phyloP scores from a whole-genome alignment of 768 basidiomycete genomes.

The Boletus rex-veris region DNA sequence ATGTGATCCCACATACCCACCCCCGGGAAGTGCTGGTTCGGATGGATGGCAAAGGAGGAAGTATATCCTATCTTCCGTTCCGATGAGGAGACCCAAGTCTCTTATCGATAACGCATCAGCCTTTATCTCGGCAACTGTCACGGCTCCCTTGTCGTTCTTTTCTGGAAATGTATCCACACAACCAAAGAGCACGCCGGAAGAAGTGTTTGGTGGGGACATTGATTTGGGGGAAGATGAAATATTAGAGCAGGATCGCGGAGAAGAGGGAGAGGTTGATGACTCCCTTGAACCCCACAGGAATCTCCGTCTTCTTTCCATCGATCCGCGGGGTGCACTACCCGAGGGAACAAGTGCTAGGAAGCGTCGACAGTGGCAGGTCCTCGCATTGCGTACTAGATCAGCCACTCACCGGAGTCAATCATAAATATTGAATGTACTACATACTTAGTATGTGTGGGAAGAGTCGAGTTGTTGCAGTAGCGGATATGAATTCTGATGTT shows the following conservation, averaged over 20 bases:
- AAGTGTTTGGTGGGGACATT: constrained; percentile 63
- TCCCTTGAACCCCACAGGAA: constrained; percentile 53
- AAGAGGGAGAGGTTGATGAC: constrained; percentile 78
- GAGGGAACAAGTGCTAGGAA: constrained; percentile 37
- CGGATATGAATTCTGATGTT: neutral
- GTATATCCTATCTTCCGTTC: constrained; percentile 65
- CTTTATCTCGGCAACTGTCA: constrained; percentile 60
- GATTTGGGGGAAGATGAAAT: constrained; percentile 78
- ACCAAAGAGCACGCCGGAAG: constrained; percentile 54
- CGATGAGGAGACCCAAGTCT: constrained; percentile 62
- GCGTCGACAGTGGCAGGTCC: constrained; percentile 47
- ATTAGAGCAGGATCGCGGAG: constrained; percentile 71
- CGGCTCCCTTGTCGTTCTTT: constrained; percentile 54
- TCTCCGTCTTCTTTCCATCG: constrained; percentile 52
- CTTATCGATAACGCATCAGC: constrained; percentile 70
- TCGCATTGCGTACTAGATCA: constrained; percentile 37
- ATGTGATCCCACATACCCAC: constrained; percentile 62
- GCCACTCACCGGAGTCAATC: constrained; percentile 19
- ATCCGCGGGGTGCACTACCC: constrained; percentile 36
- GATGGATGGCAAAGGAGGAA: constrained; percentile 54
- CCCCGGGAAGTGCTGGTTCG: constrained; percentile 30
- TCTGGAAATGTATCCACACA: constrained; percentile 33
- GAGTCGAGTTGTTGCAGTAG: neutral
- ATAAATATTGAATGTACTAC: neutral
- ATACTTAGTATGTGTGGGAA: neutral